Evolutionary conservation across 2,329 filamentous ascomycete species (phyloP).

Genomic region (Arthrobotrys sinensis): DNA sequence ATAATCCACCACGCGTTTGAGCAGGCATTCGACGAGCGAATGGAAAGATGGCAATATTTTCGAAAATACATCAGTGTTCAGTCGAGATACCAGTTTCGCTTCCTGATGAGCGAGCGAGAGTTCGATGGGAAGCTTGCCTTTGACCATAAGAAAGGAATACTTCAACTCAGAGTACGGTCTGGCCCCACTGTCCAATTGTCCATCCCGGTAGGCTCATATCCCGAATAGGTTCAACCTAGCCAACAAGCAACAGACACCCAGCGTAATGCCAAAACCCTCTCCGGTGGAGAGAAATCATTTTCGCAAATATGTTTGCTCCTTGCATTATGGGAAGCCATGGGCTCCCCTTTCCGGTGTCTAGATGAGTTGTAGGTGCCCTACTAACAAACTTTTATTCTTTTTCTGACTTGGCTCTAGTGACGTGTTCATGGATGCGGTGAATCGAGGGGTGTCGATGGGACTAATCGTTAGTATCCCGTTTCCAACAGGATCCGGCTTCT

Average conservation of each 20-base stretch:
- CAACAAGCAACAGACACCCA: constrained; percentile 73
- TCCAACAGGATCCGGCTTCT: background rate
- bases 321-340: constrained; percentile 97
- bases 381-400: background rate
- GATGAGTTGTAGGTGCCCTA: constrained; percentile 81
- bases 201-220: constrained; percentile 1
- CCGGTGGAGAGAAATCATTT: constrained; percentile 97
- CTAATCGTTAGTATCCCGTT: constrained; percentile 80
- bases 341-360: constrained; percentile 91
- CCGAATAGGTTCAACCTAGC: constrained; percentile 75
- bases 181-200: background rate
- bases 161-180: constrained; percentile 80
- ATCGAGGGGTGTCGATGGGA: constrained; percentile 90
- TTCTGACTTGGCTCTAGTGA: constrained; percentile 71
- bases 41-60: constrained; percentile 84
- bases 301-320: constrained; percentile 94
- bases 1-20: constrained; percentile 68
- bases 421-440: constrained; percentile 99
- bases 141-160: constrained; percentile 80
- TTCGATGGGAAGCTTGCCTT: constrained; percentile 87
- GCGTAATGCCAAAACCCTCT: constrained; percentile 90
- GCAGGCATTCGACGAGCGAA: constrained; percentile 72
- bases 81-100: constrained; percentile 87
- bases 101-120: constrained; percentile 87
- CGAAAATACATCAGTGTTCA: constrained; percentile 87